phyloP scores from a whole-genome alignment of 768 basidiomycete species.

The Hygrocybe coccinea region DNA sequence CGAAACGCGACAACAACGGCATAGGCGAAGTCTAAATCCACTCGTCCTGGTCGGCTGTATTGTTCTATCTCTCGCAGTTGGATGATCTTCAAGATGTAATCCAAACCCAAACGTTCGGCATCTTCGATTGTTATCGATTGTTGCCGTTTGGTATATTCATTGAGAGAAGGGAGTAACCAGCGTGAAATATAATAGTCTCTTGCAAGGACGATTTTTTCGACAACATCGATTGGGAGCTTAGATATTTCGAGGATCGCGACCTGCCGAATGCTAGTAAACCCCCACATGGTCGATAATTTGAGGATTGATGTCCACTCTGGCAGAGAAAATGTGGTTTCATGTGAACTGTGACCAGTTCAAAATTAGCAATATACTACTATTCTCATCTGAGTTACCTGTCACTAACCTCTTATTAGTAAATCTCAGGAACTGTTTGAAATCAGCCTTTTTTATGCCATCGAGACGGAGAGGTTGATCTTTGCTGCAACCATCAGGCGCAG shows the following conservation, averaged over 20 bases:
- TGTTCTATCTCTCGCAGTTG: conserved; percentile 20
- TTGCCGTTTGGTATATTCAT: neutral
- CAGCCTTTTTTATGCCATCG: conserved; percentile 2
- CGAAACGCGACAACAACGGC: too few relatives aligned
- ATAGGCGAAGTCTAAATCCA: too few relatives aligned
- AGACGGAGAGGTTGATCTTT: conserved; percentile 5
- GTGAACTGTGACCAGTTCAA: neutral
- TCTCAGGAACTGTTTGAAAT: conserved; percentile 5
- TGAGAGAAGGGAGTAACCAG: conserved; percentile 6
- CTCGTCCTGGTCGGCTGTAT: too few relatives aligned
- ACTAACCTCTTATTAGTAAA: conserved; percentile 3
- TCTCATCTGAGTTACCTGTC: neutral
- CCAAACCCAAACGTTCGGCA: conserved; percentile 18
- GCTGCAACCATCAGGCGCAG: conserved; percentile 1
- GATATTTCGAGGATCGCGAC: conserved; percentile 12
- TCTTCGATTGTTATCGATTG: conserved; percentile 21
- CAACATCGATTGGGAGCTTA: neutral
- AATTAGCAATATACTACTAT: too few relatives aligned
- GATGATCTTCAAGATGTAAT: conserved; percentile 17
- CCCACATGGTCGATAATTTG: conserved; percentile 10
- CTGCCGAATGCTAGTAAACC: conserved; percentile 14
- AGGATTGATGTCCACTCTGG: conserved; percentile 12
- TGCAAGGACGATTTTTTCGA: conserved; percentile 7
- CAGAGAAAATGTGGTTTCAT: conserved; percentile 26
- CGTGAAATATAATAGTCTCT: conserved; percentile 6